A percentile compares a stretch with the other conserved stretches of the same genome.
Conservation (phyloP, 148 eudicot genomes). For the Dysphania ambrosioides region DNA sequence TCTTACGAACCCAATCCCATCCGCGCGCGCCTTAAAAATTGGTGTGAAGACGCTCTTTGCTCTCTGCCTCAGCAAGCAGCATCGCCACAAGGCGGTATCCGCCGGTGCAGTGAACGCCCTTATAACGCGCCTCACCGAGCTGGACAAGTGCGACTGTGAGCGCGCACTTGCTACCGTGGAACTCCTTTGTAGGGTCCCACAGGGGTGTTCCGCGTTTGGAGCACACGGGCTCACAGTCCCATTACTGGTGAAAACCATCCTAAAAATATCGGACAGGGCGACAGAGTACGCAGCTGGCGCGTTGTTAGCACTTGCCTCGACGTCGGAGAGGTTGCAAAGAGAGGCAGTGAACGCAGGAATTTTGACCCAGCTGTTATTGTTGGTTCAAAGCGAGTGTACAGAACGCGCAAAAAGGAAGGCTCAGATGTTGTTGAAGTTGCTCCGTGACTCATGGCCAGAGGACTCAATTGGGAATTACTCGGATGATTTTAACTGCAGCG, state of each 20-base stretch:
- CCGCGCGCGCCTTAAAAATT: slow-evolving; percentile 55
- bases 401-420: slow-evolving; percentile 82
- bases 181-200: slow-evolving; percentile 60
- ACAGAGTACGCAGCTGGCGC: slow-evolving; percentile 89
- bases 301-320: slow-evolving; percentile 57
- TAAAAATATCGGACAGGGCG: slow-evolving; percentile 71
- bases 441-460: slow-evolving; percentile 76
- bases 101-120: slow-evolving; percentile 72
- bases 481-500: slow-evolving; percentile 58
- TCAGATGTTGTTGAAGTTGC: slow-evolving; percentile 66
- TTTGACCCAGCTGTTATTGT: slow-evolving; percentile 56
- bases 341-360: slow-evolving; percentile 84
- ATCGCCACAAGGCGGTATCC: slow-evolving; percentile 60
- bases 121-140: slow-evolving; percentile 49
- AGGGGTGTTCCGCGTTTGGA: slow-evolving; percentile 64
- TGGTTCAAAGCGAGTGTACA: slow-evolving; percentile 83
- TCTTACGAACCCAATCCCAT: slow-evolving; percentile 39
- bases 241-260: slow-evolving; percentile 48
- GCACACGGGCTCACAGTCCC: slow-evolving; percentile 66
- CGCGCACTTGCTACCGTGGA: slow-evolving; percentile 78
- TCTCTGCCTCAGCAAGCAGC: slow-evolving; percentile 58
- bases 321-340: slow-evolving; percentile 49
- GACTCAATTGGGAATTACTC: slow-evolving; percentile 45
- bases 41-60: slow-evolving; percentile 76
- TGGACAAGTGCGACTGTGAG: slow-evolving; percentile 75